A percentile compares a stretch with the other conserved stretches of the same genome.
phyloP scores from a whole-genome alignment of 2,329 filamentous ascomycete species.

The Didymella exigua region DNA sequence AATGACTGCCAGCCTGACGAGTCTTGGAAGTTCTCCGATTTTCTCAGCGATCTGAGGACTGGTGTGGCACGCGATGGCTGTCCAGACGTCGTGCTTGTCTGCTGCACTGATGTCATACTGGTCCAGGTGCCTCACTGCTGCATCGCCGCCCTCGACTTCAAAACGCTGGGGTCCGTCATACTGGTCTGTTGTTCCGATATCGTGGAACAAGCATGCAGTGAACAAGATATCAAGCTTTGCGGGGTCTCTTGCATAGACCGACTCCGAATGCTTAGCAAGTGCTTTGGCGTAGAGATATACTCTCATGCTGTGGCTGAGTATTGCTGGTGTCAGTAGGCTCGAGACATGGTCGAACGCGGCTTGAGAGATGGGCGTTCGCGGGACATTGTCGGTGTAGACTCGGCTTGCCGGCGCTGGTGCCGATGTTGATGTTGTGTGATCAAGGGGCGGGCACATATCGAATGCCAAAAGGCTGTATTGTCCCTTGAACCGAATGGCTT shows the following conservation, averaged over 20 bases:
- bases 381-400: slow-evolving; percentile 42
- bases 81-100: slow-evolving; percentile 52
- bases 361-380: slow-evolving; percentile 54
- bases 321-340: slow-evolving; percentile 57
- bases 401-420: neutral
- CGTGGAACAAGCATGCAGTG: slow-evolving; percentile 69
- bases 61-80: slow-evolving; percentile 54
- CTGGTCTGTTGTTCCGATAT: slow-evolving; percentile 69
- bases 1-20: slow-evolving; percentile 48
- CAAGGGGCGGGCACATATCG: slow-evolving; percentile 29
- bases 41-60: slow-evolving; percentile 53
- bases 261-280: slow-evolving; percentile 35
- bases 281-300: slow-evolving; percentile 67
- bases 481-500: no score
- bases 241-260: slow-evolving; percentile 35
- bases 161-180: slow-evolving; percentile 49
- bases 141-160: slow-evolving; percentile 55
- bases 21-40: slow-evolving; percentile 46
- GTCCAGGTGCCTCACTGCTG: slow-evolving; percentile 44
- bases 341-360: slow-evolving; percentile 58
- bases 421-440: slow-evolving; percentile 5
- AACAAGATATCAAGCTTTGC: slow-evolving; percentile 55
- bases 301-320: slow-evolving; percentile 72
- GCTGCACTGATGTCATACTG: slow-evolving; percentile 26
- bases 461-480: neutral